A percentile compares a stretch with the other conserved stretches of the same genome.
Evolutionary conservation across 2,329 filamentous ascomycete genomes (phyloP).

Genomic region (Colletotrichum horii): DNA sequence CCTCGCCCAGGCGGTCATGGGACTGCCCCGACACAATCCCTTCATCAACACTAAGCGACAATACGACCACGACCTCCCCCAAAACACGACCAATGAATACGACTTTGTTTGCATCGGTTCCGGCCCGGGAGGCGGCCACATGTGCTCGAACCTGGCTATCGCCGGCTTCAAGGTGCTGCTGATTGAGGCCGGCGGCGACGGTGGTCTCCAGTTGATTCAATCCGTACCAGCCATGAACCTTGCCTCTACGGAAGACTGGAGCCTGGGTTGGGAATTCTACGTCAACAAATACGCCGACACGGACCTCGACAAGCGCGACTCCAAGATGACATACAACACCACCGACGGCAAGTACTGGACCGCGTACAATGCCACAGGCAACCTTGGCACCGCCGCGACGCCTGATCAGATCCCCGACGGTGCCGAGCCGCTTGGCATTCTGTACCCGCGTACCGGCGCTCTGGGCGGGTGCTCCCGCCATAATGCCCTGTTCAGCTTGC

Average conservation of each 20-base stretch:
- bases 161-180: constrained; percentile 61
- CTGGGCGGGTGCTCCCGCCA: neutral
- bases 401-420: neutral
- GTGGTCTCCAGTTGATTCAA: constrained; percentile 32
- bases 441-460: neutral
- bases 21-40: neutral
- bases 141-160: constrained; percentile 60
- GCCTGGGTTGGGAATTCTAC: neutral
- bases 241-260: neutral
- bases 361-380: neutral
- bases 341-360: neutral
- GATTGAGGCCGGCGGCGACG: constrained; percentile 63
- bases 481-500: neutral
- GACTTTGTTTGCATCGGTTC: constrained; percentile 65
- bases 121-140: constrained; percentile 58
- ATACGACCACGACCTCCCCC: neutral
- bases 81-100: constrained; percentile 34
- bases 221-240: neutral
- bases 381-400: neutral
- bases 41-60: neutral
- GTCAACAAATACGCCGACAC: neutral
- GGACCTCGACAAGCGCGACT: neutral
- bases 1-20: neutral
- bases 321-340: neutral
- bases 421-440: neutral